Percentiles rank a stretch among this genome's conserved stretches.
Conservation (phyloP, 2,329 filamentous ascomycete species). For the Ophiocordyceps camponoti-leonardi region DNA sequence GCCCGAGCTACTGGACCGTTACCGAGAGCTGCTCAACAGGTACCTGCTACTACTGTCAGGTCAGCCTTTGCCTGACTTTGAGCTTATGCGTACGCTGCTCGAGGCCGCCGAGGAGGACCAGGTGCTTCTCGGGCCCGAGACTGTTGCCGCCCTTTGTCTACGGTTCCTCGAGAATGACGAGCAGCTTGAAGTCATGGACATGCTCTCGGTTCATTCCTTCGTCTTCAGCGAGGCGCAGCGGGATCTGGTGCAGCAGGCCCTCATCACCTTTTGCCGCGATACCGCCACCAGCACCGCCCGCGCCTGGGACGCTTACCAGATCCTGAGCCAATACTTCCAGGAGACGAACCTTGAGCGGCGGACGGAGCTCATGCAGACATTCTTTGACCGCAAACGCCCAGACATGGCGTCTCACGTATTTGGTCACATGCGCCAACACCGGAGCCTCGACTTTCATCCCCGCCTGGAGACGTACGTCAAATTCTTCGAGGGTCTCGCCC, state of each 20-base stretch:
- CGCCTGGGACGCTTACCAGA: slow-evolving; percentile 47
- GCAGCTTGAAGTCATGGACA: slow-evolving; percentile 61
- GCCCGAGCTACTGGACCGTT: slow-evolving; percentile 28
- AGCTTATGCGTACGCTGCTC: slow-evolving; percentile 55
- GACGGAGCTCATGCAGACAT: slow-evolving; percentile 59
- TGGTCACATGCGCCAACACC: slow-evolving; percentile 79
- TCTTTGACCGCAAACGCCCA: slow-evolving; percentile 59
- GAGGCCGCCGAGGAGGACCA: slow-evolving; percentile 55
- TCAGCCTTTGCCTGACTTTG: slow-evolving; percentile 43
- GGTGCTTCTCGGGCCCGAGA: slow-evolving; percentile 53
- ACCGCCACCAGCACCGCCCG: slow-evolving; percentile 41
- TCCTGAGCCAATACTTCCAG: slow-evolving; percentile 46
- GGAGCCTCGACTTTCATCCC: slow-evolving; percentile 45
- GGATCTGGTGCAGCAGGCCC: slow-evolving; percentile 42
- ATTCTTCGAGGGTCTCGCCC: slow-evolving; percentile 60
- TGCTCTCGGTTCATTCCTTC: slow-evolving; percentile 59
- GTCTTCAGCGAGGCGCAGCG: slow-evolving; percentile 57
- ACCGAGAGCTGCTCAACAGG: slow-evolving; percentile 48
- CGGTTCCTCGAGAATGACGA: slow-evolving; percentile 63
- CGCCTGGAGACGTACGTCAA: slow-evolving; percentile 57
- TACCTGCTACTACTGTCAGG: slow-evolving; percentile 54
- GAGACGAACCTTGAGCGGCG: slow-evolving; percentile 50
- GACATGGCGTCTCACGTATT: slow-evolving; percentile 83
- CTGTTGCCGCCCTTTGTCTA: slow-evolving; percentile 55
- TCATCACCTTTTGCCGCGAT: slow-evolving; percentile 54